phyloP scores from a whole-genome alignment of 1,284 basidiomycete genomes.

The Mycosarcoma mackinlayi region DNA sequence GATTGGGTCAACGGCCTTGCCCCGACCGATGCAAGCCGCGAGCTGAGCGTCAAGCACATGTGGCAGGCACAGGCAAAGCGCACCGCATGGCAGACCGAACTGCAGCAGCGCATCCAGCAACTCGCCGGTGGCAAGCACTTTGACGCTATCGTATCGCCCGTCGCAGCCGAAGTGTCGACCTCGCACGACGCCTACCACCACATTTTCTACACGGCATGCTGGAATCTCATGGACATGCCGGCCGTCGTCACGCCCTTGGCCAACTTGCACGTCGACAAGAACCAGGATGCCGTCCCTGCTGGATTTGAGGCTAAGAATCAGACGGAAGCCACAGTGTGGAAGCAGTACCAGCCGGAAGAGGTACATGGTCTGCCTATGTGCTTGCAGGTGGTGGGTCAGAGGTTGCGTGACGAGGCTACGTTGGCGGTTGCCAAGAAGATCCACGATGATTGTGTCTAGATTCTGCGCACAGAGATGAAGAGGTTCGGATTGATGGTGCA shows the following conservation, averaged over 20 bases:
- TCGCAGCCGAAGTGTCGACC: conserved; percentile 38
- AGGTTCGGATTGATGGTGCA: no score
- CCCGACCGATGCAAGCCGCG: conserved; percentile 3
- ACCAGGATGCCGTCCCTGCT: conserved; percentile 6
- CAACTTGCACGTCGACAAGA: conserved; percentile 23
- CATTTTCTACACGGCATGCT: conserved; percentile 51
- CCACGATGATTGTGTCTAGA: conserved; percentile 24
- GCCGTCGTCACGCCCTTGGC: conserved; percentile 34
- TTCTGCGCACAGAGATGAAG: no score
- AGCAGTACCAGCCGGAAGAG: conserved; percentile 42
- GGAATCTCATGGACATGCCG: conserved; percentile 56
- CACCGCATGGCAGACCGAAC: conserved; percentile 33
- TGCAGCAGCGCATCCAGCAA: conserved; percentile 28
- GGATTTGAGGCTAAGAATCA: conserved; percentile 14
- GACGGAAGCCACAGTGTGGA: conserved; percentile 35
- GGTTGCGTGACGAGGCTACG: conserved; percentile 42
- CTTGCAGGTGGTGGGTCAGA: conserved; percentile 43
- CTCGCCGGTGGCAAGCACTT: conserved; percentile 18
- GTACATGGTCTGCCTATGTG: conserved; percentile 36
- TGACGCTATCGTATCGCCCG: conserved; percentile 47
- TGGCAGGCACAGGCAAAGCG: conserved; percentile 48
- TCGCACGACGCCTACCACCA: conserved; percentile 46
- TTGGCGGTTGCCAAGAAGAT: conserved; percentile 43
- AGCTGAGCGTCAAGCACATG: conserved; percentile 29
- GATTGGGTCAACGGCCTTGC: conserved; percentile 47